phyloP scores from a whole-genome alignment of 2,329 filamentous ascomycete species.

The Ploettnerulaceae sp. region DNA sequence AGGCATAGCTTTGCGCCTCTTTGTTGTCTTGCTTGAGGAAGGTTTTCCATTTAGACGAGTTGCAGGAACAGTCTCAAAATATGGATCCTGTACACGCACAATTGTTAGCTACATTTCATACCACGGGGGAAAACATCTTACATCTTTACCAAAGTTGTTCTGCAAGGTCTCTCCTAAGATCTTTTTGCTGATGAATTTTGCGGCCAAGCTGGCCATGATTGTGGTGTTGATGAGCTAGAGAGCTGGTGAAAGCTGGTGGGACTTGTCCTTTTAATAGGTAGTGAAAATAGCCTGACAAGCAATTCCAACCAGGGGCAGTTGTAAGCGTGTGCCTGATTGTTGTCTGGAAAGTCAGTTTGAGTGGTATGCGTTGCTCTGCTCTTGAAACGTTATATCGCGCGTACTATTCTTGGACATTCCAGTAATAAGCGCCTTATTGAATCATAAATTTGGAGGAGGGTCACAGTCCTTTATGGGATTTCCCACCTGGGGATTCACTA shows the following conservation, averaged over 20 bases:
- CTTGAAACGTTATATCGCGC: conserved; percentile 23
- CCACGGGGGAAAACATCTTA: conserved; percentile 31
- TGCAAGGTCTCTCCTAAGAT: conserved; percentile 51
- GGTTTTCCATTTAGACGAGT: conserved; percentile 62
- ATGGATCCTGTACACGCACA: conserved; percentile 64
- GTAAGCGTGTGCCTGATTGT: conserved; percentile 12
- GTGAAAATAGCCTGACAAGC: conserved; percentile 8
- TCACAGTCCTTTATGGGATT: conserved; percentile 10
- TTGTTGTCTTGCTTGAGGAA: conserved; percentile 65
- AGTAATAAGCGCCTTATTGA: conserved; percentile 5
- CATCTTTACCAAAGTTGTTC: conserved; percentile 56
- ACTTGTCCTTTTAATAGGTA: conserved; percentile 18
- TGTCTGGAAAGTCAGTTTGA: conserved; percentile 15
- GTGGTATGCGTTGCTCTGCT: conserved; percentile 19
- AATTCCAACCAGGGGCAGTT: conserved; percentile 14
- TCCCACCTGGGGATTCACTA: neutral
- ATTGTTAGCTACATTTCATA: conserved; percentile 7
- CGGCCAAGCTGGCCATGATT: conserved; percentile 49
- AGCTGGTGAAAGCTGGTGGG: neutral
- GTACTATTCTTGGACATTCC: conserved; percentile 18
- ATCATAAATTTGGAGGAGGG: conserved; percentile 3
- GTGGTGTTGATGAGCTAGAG: conserved; percentile 13
- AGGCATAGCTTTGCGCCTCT: conserved; percentile 78
- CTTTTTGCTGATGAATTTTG: conserved; percentile 52
- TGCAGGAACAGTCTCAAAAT: conserved; percentile 77